These are phyloP conservation scores for Auxenochlorella pyrenoidosa DNA, from an alignment of 139 green algal genomes.

Conservation along the genomic window DNA sequence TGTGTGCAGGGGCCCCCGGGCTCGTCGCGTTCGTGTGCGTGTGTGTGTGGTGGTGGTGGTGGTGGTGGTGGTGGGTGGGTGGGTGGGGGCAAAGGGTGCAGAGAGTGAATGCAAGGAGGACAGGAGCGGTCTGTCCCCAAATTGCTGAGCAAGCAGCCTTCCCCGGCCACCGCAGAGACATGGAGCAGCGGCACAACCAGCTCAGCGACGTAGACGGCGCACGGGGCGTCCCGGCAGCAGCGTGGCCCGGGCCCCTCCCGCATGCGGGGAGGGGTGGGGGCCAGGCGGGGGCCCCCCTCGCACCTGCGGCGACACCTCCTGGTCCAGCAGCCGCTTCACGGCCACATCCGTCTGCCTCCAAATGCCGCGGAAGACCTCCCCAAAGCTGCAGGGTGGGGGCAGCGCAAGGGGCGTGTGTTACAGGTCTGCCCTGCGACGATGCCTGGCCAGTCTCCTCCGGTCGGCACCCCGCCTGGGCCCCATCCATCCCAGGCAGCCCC, in stretches of 20 bases:
- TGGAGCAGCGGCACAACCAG: too few species aligned
- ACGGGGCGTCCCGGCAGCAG: too few species aligned
- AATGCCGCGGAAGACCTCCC: slow-evolving; percentile 73
- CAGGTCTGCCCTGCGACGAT: too few species aligned
- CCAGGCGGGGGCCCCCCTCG: too few species aligned
- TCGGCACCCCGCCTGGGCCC: neutral
- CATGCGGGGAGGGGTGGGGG: too few species aligned
- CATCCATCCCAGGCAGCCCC: neutral
- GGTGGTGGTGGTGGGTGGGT: neutral
- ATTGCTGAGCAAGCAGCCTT: too few species aligned
- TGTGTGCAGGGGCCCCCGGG: too few species aligned
- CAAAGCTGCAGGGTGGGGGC: slow-evolving; percentile 42
- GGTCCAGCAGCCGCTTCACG: slow-evolving; percentile 90
- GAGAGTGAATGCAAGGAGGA: too few species aligned
- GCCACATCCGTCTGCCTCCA: slow-evolving; percentile 92
- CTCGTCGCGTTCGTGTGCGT: neutral
- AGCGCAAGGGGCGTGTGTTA: neutral
- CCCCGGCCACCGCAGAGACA: too few species aligned
- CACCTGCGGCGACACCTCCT: slow-evolving; percentile 66
- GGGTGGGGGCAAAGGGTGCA: neutral
- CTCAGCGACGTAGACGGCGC: too few species aligned
- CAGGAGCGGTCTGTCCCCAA: too few species aligned
- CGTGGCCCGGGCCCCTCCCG: too few species aligned
- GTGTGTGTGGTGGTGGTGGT: neutral
- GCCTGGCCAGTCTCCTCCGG: neutral